Percentiles rank a stretch among this genome's conserved stretches.
Evolutionary conservation across 139 green algal genomes (phyloP).

Genomic region (Coelastrella sp.): DNA sequence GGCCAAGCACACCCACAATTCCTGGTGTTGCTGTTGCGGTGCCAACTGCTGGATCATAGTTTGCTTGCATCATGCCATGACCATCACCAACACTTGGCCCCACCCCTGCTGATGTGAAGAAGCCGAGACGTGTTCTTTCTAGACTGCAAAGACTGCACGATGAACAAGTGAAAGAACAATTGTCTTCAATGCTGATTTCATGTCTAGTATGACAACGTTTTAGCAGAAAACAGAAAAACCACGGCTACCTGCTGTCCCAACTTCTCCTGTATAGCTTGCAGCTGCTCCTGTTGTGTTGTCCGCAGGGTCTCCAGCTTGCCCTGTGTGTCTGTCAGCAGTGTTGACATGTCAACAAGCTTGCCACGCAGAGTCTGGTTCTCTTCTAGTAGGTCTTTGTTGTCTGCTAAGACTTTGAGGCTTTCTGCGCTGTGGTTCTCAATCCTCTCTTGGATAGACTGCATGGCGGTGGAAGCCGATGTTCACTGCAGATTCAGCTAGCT

Average conservation of each 20-base stretch:
- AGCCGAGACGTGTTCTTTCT: too few species aligned
- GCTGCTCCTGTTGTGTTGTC: constrained; percentile 20
- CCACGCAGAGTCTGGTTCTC: background rate
- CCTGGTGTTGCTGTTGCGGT: too few species aligned
- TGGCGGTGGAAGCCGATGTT: too few species aligned
- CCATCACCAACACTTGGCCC: too few species aligned
- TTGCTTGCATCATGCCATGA: too few species aligned
- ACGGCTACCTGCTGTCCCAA: constrained; percentile 36
- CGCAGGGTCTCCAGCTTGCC: background rate
- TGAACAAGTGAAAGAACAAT: too few species aligned
- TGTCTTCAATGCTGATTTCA: too few species aligned
- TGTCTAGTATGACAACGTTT: background rate
- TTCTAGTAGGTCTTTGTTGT: background rate
- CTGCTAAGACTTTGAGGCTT: background rate
- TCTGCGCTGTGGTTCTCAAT: constrained; percentile 7
- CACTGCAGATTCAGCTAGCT: too few species aligned
- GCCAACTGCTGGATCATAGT: too few species aligned
- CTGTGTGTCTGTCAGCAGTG: background rate
- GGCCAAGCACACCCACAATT: too few species aligned
- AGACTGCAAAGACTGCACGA: too few species aligned
- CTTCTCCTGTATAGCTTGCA: constrained; percentile 1
- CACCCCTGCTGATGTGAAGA: too few species aligned
- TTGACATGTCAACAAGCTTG: background rate
- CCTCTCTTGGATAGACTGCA: constrained; percentile 6
- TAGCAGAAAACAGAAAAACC: background rate